Conservation (phyloP, 2,329 filamentous ascomycete genomes). For the Fusarium buxicola region DNA sequence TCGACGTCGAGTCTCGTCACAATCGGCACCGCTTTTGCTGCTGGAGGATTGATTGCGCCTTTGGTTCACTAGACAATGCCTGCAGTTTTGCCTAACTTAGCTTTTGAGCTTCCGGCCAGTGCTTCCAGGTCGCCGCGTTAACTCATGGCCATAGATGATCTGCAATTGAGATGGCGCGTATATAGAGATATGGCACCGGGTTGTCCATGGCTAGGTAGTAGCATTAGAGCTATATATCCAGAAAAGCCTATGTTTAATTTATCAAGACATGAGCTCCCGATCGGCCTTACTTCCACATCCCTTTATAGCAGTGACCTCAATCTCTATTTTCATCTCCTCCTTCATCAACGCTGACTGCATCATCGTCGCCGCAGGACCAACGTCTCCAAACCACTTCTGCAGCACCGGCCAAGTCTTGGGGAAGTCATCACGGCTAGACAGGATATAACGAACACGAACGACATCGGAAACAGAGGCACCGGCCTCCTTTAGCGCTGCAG, state of each 20-base stretch:
- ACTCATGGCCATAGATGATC: too few species aligned
- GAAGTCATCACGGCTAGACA: slow-evolving; percentile 61
- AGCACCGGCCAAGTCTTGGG: slow-evolving; percentile 62
- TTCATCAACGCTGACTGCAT: slow-evolving; percentile 63
- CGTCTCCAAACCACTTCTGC: slow-evolving; percentile 60
- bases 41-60: slow-evolving; percentile 54
- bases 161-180: too few species aligned
- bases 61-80: slow-evolving; percentile 40
- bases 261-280: not conserved
- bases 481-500: slow-evolving; percentile 57
- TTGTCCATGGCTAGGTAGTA: too few species aligned
- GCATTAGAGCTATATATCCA: not conserved
- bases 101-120: too few species aligned
- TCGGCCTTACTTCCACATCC: slow-evolving; percentile 32
- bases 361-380: slow-evolving; percentile 67
- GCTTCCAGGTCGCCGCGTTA: too few species aligned
- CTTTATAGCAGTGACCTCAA: slow-evolving; percentile 56
- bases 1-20: slow-evolving; percentile 72
- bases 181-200: too few species aligned
- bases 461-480: slow-evolving; percentile 59
- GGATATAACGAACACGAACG: slow-evolving; percentile 64
- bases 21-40: slow-evolving; percentile 67
- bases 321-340: slow-evolving; percentile 60
- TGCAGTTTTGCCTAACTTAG: not conserved
- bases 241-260: not conserved